These are phyloP conservation scores for Colletotrichum sp. DNA, from an alignment of 2,329 filamentous ascomycete species.

Conservation along the genomic window DNA sequence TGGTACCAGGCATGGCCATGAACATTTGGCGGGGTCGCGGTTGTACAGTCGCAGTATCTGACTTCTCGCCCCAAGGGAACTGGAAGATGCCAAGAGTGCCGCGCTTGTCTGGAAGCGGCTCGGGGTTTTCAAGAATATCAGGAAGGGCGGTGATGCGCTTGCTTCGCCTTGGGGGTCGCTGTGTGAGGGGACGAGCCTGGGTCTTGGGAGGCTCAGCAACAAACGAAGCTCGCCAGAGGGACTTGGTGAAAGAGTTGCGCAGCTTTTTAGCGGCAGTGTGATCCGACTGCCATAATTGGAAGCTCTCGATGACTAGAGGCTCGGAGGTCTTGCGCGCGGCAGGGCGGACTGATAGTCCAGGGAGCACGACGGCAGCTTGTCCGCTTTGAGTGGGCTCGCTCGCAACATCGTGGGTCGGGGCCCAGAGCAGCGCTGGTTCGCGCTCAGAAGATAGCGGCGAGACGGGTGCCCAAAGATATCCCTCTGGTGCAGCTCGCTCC, in stretches of 20 bases:
- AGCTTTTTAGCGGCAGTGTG: constrained; percentile 25
- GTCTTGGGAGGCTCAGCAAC: constrained; percentile 26
- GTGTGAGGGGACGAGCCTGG: constrained; percentile 49
- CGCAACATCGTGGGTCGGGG: constrained; percentile 2
- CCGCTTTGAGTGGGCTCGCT: not conserved
- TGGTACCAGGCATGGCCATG: constrained; percentile 58
- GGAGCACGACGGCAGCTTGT: constrained; percentile 22
- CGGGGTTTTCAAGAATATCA: constrained; percentile 67
- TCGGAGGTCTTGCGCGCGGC: constrained; percentile 35
- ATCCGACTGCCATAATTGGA: constrained; percentile 42
- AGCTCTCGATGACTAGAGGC: constrained; percentile 41
- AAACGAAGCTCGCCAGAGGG: constrained; percentile 33
- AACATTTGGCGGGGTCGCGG: constrained; percentile 39
- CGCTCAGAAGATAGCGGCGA: constrained; percentile 11
- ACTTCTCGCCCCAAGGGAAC: constrained; percentile 70
- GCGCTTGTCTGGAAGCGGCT: constrained; percentile 62
- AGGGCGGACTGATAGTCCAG: constrained; percentile 39
- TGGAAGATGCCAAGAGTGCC: constrained; percentile 69
- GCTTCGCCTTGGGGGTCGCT: constrained; percentile 59
- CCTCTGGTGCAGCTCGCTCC: constrained; percentile 9
- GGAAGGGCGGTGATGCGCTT: constrained; percentile 65
- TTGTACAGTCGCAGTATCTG: constrained; percentile 57
- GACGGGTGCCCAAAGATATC: constrained; percentile 7
- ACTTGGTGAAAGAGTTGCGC: constrained; percentile 18
- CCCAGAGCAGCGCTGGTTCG: constrained; percentile 3